These are phyloP conservation scores for Asterella californica DNA, from an alignment of 225 moss, liverwort and hornwort genomes.

Conservation along the genomic window DNA sequence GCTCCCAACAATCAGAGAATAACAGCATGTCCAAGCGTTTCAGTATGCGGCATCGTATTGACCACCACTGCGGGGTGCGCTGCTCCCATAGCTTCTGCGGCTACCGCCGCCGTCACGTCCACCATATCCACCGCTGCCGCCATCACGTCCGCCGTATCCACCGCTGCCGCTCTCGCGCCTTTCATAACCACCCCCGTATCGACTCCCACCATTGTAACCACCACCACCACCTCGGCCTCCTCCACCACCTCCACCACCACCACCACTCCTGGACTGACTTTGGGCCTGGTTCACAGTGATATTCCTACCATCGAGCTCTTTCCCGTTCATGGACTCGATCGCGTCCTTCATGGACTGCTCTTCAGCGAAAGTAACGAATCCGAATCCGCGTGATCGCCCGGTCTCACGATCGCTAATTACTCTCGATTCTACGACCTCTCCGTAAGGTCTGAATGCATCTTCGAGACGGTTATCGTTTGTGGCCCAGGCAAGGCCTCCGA, in stretches of 20 bases:
- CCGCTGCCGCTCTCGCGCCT: too few species aligned
- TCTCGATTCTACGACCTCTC: conserved; percentile 72
- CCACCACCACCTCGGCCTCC: neutral
- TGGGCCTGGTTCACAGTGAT: conserved; percentile 43
- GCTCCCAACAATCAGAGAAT: too few species aligned
- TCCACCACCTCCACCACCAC: neutral
- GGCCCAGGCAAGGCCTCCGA: conserved; percentile 83
- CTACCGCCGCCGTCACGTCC: too few species aligned
- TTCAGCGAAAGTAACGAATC: conserved; percentile 64
- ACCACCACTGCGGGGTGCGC: too few species aligned
- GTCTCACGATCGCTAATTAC: conserved; percentile 65
- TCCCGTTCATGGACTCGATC: conserved; percentile 75
- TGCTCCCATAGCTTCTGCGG: too few species aligned
- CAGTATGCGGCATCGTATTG: too few species aligned
- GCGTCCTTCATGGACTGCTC: conserved; percentile 67
- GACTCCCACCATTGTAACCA: too few species aligned
- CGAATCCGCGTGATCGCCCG: conserved; percentile 71
- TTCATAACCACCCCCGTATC: too few species aligned
- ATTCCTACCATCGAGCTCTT: conserved; percentile 73
- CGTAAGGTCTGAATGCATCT: conserved; percentile 55
- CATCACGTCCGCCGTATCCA: too few species aligned
- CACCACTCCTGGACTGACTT: too few species aligned
- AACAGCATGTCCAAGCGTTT: too few species aligned
- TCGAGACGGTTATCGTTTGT: conserved; percentile 60
- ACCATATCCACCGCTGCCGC: too few species aligned